phyloP scores from a whole-genome alignment of 805 yeast species.

The Isabelozyma rhagii region DNA sequence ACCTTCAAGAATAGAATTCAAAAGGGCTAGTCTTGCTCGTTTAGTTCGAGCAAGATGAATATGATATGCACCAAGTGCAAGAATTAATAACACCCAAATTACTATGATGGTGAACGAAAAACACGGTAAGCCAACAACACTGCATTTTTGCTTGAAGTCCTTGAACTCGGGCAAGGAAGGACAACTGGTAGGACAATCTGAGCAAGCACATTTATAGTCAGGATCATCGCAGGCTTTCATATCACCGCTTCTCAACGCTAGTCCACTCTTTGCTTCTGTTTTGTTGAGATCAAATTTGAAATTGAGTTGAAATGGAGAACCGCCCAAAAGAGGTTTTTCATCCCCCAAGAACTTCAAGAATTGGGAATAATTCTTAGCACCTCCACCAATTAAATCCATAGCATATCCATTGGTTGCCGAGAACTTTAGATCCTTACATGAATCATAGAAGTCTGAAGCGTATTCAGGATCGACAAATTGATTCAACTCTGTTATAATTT shows the following conservation, averaged over 20 bases:
- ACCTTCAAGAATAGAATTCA: slow-evolving; percentile 4
- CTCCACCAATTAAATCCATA: slow-evolving; percentile 98
- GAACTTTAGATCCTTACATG: slow-evolving; percentile 87
- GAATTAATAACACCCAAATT: slow-evolving; percentile 37
- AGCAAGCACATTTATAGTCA: slow-evolving; percentile 77
- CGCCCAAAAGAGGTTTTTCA: slow-evolving; percentile 89
- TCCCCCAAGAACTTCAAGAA: slow-evolving; percentile 91
- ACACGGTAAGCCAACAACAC: slow-evolving; percentile 65
- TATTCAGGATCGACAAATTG: slow-evolving; percentile 55
- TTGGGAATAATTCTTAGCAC: slow-evolving; percentile 69
- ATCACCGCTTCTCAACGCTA: slow-evolving; percentile 22
- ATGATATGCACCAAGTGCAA: slow-evolving; percentile 45
- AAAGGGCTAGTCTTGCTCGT: not conserved
- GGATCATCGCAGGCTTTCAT: slow-evolving; percentile 58
- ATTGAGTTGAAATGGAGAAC: slow-evolving; percentile 93
- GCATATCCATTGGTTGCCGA: slow-evolving; percentile 94
- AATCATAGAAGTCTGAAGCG: slow-evolving; percentile 69
- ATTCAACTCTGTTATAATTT: slow-evolving; percentile 68
- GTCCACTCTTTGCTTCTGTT: slow-evolving; percentile 9
- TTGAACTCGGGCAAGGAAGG: slow-evolving; percentile 58
- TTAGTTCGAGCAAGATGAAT: slow-evolving; percentile 19
- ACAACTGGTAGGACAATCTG: slow-evolving; percentile 83
- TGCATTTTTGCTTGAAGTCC: slow-evolving; percentile 41
- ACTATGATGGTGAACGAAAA: slow-evolving; percentile 61
- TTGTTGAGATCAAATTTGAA: slow-evolving; percentile 46